Base-by-base conservation (phyloP, 2,329 filamentous ascomycete genomes). In the Aspergillus sergii region DNA sequence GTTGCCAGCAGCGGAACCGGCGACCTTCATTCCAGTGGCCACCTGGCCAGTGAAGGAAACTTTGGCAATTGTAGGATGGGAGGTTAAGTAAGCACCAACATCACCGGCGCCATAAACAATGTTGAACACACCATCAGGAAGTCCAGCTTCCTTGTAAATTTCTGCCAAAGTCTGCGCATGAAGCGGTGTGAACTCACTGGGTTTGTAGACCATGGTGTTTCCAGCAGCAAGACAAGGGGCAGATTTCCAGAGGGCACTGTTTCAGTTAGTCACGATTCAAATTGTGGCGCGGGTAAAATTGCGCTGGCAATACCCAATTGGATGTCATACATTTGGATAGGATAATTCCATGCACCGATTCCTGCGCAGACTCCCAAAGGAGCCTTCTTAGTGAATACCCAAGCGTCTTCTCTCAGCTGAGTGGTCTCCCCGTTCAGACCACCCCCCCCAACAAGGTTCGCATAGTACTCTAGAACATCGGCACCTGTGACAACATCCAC, bases 271-370 rank as follows among this genome's bases (percentile, higher is more conserved):
- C 19, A 34, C 8, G n/a, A 21, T 39, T 16, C 21, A 34, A 10
- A 14, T 12, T n/a, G 30, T 7, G 21, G n/a, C 4, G 28, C 11
- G 5, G 36, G 21, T 8, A 16, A 26, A 21, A 23, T 6, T 55
- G 30, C 12, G 16, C 21, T n/a, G n/a, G 36, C 14, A 19, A 55
- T 39, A 26, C n/a, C 36, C 14, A 21, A 19, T 26, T 39, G 36
- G 16, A 32, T n/a, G 14, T 30, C 76, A 62, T 72, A 82, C 78
- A 96, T 96, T 77, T 96, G 92, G 67, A 96, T 91, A 14, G 93
- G 93, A 75, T 96, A 96, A 79, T 96, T 96, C 92, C 92, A 96
- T 16, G 93, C 93, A 60, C 92, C 93, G 68, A 96, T 96, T 62
- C 91, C 93, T 16, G 87, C 93, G 75, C 92, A 96, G 16, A 95